A percentile compares a stretch with the other conserved stretches of the same genome.
These are phyloP conservation scores for Fagopyrum tataricum DNA, from an alignment of 148 eudicot species.

Conservation along the genomic window DNA sequence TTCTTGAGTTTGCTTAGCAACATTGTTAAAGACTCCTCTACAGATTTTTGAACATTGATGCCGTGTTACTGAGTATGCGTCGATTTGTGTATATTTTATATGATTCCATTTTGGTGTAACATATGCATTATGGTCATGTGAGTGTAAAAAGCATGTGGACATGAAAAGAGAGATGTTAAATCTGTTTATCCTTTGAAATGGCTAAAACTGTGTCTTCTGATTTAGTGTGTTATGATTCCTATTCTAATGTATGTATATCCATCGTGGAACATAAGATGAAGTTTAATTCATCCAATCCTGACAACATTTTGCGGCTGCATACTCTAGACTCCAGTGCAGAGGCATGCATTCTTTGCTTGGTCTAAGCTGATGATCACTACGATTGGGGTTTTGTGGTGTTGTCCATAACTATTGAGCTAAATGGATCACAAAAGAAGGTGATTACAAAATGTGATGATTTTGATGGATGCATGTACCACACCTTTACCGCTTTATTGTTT, in stretches of 20 bases:
- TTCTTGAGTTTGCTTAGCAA: neutral
- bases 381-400: too few species aligned
- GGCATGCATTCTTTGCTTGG: too few species aligned
- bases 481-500: too few species aligned
- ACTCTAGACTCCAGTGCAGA: too few species aligned
- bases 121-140: neutral
- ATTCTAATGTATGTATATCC: neutral
- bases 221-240: neutral
- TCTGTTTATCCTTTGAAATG: neutral
- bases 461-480: too few species aligned
- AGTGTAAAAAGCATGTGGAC: neutral
- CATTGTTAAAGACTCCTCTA: neutral
- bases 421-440: too few species aligned
- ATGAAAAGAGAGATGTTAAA: neutral
- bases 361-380: too few species aligned
- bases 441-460: too few species aligned
- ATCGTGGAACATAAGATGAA: conserved; percentile 6
- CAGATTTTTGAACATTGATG: conserved; percentile 1
- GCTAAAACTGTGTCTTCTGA: neutral
- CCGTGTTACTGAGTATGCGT: neutral
- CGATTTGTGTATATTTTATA: neutral
- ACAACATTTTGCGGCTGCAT: too few species aligned
- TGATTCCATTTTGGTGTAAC: neutral
- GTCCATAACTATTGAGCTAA: too few species aligned
- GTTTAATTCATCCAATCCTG: neutral